Conservation (phyloP, 768 basidiomycete species). For the Pulveroboletus sp. region DNA sequence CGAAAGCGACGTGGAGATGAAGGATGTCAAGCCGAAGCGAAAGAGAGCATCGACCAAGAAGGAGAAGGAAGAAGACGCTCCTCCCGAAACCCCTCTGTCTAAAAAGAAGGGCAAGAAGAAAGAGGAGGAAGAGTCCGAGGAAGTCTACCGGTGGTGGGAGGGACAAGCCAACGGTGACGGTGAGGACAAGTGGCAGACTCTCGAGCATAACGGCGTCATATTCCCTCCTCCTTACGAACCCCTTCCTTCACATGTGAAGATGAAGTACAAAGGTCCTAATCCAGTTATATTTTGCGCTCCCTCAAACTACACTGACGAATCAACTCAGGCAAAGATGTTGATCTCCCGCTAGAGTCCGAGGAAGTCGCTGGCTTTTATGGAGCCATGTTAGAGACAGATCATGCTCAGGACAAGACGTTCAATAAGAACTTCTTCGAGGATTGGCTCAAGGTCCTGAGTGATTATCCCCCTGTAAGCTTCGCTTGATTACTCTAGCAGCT, state of each 20-base stretch:
- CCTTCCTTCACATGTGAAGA: slow-evolving; percentile 77
- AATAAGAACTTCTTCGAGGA: slow-evolving; percentile 96
- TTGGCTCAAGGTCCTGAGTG: slow-evolving; percentile 72
- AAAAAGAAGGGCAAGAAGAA: slow-evolving; percentile 56
- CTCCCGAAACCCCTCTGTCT: slow-evolving; percentile 43
- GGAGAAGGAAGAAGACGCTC: slow-evolving; percentile 42
- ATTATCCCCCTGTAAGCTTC: slow-evolving; percentile 75
- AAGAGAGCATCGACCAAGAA: slow-evolving; percentile 52
- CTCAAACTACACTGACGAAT: slow-evolving; percentile 15
- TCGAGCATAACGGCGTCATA: slow-evolving; percentile 90
- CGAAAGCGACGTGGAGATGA: slow-evolving; percentile 47
- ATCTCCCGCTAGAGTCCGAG: slow-evolving; percentile 82
- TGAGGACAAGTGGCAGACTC: slow-evolving; percentile 87
- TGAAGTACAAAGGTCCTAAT: slow-evolving; percentile 87
- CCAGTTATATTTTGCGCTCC: slow-evolving; percentile 8
- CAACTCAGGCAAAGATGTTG: slow-evolving; percentile 63
- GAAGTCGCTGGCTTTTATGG: slow-evolving; percentile 97
- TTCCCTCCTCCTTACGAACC: slow-evolving; percentile 95
- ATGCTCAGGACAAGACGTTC: slow-evolving; percentile 83
- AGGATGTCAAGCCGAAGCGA: slow-evolving; percentile 40
- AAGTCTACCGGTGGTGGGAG: slow-evolving; percentile 89
- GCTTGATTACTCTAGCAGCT: slow-evolving; percentile 6
- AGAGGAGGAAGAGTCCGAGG: slow-evolving; percentile 57
- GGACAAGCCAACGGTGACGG: slow-evolving; percentile 68
- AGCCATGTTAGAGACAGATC: slow-evolving; percentile 88